Base-by-base conservation (phyloP, 192 early-diverging fungal genomes). In the Haplosporangium gracile region DNA sequence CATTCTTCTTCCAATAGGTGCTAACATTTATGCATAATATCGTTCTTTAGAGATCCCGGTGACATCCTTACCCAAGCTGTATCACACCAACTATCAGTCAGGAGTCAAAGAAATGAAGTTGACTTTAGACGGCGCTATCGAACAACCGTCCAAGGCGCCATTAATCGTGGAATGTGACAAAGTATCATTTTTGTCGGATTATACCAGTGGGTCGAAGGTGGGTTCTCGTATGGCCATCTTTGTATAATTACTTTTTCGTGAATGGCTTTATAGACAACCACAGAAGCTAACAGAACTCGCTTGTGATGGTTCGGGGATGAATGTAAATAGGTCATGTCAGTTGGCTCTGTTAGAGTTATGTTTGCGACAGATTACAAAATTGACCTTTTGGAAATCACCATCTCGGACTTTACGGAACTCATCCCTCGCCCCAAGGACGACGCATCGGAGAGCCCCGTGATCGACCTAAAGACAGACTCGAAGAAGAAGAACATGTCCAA, bases 401-500 rank as follows among this genome's bases (percentile, higher is more conserved):
- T 39, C 9, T 68, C 72, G 0, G 79, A 69, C 26, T 45, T 74
- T 53, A 29, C 49, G 26, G 79, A 80, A 42, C 47, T 74, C 5
- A 72, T 80, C 13, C 72, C 72, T 39, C 79, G 79, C 16, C 79
- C 79, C 24, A 80, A 74, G 53, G 79, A 68, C 4, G 79, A 80
- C 49, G 3, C 36, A 32, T 32, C 32, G 24, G 45, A 57, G 1
- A 75, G 72, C 32, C 79, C 72, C 1, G 68, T 6, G 8, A 34
- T 53, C 10, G 79, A 80, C n/a, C 9, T 26, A 26, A 80, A 80
- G 34, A 1, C 71, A 15, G 79, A 80, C 7, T 26, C 32, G 2
- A 80, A 69, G 40, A 74, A 75, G 36, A 80, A 69, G 32, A 39
- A 38, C n/a, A 26, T 15, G 7, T 24, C 79, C 5, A 80, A 70